Base-by-base conservation (phyloP, 331 rosid species). In the Acacia concinna region DNA sequence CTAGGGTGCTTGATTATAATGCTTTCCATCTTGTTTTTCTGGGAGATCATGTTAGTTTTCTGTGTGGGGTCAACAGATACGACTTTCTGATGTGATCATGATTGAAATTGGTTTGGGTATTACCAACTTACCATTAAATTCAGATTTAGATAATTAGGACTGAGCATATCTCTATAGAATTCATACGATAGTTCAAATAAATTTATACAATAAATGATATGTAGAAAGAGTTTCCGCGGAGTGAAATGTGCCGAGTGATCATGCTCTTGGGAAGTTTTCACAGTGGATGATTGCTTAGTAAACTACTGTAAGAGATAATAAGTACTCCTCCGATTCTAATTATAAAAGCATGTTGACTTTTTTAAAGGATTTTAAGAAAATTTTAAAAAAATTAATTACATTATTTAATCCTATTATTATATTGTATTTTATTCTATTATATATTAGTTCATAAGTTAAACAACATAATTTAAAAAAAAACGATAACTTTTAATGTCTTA, bases 191-290 rank as follows among this genome's bases (percentile, higher is more conserved):
- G 72, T 12, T 67, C 51, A 23, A 23, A 38, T 40, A 38, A 21
- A 68, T 40, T 12, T 40, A 13, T n/a, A 7, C 11, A 6, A n/a
- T n/a, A n/a, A n/a, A n/a, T n/a, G n/a, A n/a, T n/a, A n/a, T n/a
- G n/a, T n/a, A n/a, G 27, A 40, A 40, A 57, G 14, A 15, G 25
- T 76, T 76, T n/a, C n/a, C n/a, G n/a, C n/a, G n/a, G n/a, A n/a
- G 35, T 90, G 84, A 90, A 57, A 62, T 74, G 54, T 64, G 66
- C 77, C 5, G 63, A n/a, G 68, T 43, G 69, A 59, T 67, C 40
- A 8, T 79, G 79, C 72, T 27, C 34, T 34, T 51, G 20, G 28
- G 77, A 76, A 66, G 43, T 27, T 62, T 79, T 75, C 71, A 34
- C 75, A 32, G 31, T 41, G 67, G 65, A 79, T 44, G 56, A 60